Percentiles rank a stretch among this genome's conserved stretches.
Conservation (phyloP, 1,284 basidiomycete genomes). For the Ustilago hordei region DNA sequence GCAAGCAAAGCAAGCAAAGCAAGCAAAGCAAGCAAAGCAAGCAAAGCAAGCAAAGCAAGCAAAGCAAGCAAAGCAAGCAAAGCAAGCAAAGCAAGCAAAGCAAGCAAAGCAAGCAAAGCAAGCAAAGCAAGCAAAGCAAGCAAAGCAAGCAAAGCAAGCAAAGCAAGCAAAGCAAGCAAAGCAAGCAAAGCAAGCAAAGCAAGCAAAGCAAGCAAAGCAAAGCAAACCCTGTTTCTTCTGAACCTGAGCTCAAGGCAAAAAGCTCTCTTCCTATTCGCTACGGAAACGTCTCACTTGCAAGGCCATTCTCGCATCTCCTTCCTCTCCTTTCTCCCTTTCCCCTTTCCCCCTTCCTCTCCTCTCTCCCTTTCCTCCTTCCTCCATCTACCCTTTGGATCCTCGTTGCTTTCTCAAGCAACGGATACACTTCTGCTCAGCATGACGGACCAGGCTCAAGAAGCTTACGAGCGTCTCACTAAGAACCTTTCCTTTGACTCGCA, state of each 20-base stretch:
- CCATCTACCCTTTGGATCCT: constrained; percentile 11
- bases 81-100: not conserved
- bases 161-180: no score
- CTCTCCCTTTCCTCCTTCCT: constrained; percentile 6
- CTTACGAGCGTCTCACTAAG: constrained; percentile 71
- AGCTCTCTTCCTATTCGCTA: constrained; percentile 1
- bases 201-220: not conserved
- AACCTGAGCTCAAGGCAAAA: not conserved
- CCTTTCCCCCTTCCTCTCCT: not conserved
- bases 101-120: no score
- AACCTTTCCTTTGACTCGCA: constrained; percentile 48
- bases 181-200: not conserved
- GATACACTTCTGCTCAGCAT: constrained; percentile 67
- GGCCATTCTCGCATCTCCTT: not conserved
- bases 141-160: no score
- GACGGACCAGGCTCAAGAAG: constrained; percentile 73
- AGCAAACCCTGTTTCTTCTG: constrained; percentile 1
- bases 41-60: not conserved
- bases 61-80: no score
- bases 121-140: not conserved
- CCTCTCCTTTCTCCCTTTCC: not conserved
- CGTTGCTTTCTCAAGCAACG: constrained; percentile 17
- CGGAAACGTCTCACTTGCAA: not conserved
- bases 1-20: not conserved
- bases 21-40: no score